phyloP scores from a whole-genome alignment of 306 rosid genomes.

The Potentilla sterilis region DNA sequence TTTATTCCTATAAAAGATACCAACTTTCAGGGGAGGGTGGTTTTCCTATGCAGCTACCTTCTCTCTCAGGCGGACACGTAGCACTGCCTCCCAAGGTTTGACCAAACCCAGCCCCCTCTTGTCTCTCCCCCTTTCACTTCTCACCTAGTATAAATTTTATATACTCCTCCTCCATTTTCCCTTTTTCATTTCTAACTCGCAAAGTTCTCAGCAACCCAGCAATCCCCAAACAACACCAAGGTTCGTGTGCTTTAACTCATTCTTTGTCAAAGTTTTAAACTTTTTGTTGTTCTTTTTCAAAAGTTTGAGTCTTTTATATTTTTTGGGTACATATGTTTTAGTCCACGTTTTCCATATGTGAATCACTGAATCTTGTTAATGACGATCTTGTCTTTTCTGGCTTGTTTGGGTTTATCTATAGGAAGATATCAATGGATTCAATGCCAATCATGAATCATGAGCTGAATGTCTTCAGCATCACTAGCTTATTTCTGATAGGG shows the following conservation, averaged over 20 bases:
- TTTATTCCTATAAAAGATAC: not conserved
- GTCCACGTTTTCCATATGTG: not conserved
- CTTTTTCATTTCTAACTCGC: slow-evolving; percentile 2
- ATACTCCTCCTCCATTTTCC: not conserved
- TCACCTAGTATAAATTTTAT: not conserved
- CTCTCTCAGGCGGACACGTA: slow-evolving; percentile 28
- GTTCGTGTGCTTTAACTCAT: not conserved
- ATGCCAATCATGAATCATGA: not conserved
- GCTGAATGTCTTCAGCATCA: not conserved
- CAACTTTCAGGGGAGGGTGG: slow-evolving; percentile 32
- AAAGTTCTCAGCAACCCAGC: not conserved
- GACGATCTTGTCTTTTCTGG: slow-evolving; percentile 13
- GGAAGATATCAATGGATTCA: not conserved
- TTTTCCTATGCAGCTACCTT: slow-evolving; percentile 30
- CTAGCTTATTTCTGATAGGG: not conserved
- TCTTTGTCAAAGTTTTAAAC: not conserved
- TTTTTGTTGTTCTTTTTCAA: not conserved
- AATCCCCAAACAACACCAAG: not conserved
- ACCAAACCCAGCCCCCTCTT: not conserved
- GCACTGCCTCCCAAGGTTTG: slow-evolving; percentile 24
- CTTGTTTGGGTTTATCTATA: slow-evolving; percentile 2
- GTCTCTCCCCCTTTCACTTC: slow-evolving; percentile 11
- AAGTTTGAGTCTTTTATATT: not conserved
- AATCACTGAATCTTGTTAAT: slow-evolving; percentile 10
- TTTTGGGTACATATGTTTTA: not conserved